These are phyloP conservation scores for Diospyros kaki DNA, from an alignment of 148 eudicot genomes.

Conservation along the genomic window DNA sequence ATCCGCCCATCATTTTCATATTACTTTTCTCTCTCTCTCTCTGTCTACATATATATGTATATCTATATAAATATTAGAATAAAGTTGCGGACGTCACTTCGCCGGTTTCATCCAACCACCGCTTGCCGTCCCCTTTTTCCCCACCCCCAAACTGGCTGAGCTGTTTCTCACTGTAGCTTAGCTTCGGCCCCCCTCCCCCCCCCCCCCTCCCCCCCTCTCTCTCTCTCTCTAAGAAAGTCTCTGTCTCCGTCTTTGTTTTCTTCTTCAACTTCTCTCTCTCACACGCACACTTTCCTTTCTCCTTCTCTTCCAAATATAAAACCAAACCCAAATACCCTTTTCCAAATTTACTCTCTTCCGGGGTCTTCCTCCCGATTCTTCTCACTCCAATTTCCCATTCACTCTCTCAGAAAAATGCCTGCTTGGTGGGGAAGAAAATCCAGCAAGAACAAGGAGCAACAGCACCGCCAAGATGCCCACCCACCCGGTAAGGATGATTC, in stretches of 20 bases:
- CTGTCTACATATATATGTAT: too few species aligned
- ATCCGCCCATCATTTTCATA: too few species aligned
- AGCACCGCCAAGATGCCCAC: slow-evolving; percentile 13
- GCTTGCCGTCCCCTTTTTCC: too few species aligned
- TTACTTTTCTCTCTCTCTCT: too few species aligned
- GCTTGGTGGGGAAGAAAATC: slow-evolving; percentile 79
- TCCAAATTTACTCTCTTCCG: neutral
- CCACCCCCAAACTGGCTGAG: too few species aligned
- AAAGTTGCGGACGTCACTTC: too few species aligned
- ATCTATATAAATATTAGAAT: too few species aligned
- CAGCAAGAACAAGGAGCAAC: slow-evolving; percentile 37
- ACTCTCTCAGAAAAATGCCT: slow-evolving; percentile 41
- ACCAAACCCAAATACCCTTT: neutral
- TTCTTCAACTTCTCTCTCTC: neutral
- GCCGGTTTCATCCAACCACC: too few species aligned
- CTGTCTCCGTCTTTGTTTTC: neutral
- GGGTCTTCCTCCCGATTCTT: neutral
- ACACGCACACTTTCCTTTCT: neutral
- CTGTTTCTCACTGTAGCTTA: slow-evolving; percentile 1
- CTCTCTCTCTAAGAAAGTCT: neutral
- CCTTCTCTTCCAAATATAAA: slow-evolving; percentile 1
- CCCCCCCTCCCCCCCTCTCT: neutral
- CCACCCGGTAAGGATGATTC: slow-evolving; percentile 3
- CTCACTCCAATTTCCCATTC: neutral
- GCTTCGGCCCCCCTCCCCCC: slow-evolving; percentile 11